Evolutionary conservation across 2,329 filamentous ascomycete species (phyloP).

Genomic region (Endothia cerciana): DNA sequence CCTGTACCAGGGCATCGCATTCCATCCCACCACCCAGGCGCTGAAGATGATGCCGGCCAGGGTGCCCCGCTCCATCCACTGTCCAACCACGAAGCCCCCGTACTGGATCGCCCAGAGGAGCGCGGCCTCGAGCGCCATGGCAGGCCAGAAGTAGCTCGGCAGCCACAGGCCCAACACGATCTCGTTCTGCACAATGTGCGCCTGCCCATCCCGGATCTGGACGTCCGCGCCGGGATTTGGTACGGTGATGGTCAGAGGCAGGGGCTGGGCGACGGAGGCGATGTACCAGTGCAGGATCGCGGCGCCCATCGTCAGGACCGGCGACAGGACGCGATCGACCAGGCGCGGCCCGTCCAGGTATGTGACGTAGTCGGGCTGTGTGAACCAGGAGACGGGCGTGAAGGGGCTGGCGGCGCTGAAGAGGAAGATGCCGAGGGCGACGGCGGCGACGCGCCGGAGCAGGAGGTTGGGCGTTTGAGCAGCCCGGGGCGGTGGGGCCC

Average conservation of each 20-base stretch:
- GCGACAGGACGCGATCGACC: constrained; percentile 25
- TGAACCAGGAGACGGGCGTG: constrained; percentile 27
- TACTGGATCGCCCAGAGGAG: constrained; percentile 21
- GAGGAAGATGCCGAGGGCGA: constrained; percentile 24
- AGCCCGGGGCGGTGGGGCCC: no score
- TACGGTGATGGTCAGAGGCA: constrained; percentile 26
- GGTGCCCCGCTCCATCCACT: neutral
- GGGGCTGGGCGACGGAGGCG: constrained; percentile 14
- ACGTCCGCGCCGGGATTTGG: constrained; percentile 17
- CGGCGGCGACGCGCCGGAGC: constrained; percentile 21
- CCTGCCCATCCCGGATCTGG: neutral
- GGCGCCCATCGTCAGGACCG: constrained; percentile 23
- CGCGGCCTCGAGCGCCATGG: constrained; percentile 19
- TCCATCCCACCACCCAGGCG: constrained; percentile 27
- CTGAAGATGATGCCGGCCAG: constrained; percentile 6
- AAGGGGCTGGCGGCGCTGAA: constrained; percentile 12
- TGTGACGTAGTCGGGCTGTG: constrained; percentile 24
- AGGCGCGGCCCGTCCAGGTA: constrained; percentile 24
- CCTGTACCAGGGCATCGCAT: constrained; percentile 26
- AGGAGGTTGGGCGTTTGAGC: constrained; percentile 17
- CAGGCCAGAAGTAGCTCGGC: constrained; percentile 26
- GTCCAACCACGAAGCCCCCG: constrained; percentile 5
- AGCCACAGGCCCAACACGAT: constrained; percentile 24
- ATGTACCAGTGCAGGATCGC: constrained; percentile 29
- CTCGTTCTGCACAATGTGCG: neutral